A percentile compares a stretch with the other conserved stretches of the same genome.
phyloP scores from a whole-genome alignment of 306 rosid species.

The Cucurbita argyrosperma region DNA sequence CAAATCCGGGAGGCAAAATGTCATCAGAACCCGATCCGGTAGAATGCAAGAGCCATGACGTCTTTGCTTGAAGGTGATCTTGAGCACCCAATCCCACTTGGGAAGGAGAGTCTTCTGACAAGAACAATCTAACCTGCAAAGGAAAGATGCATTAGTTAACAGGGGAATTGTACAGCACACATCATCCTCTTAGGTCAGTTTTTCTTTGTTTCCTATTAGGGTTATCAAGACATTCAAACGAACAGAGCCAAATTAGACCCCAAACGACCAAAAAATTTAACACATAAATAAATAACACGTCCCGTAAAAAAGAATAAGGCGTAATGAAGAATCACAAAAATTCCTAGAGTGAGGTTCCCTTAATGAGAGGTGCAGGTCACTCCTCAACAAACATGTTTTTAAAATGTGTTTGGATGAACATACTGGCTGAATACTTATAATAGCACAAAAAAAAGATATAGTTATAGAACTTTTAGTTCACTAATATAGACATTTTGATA shows the following conservation, averaged over 20 bases:
- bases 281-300: neutral
- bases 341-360: neutral
- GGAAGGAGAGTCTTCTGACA: constrained; percentile 71
- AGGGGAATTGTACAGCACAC: neutral
- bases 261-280: neutral
- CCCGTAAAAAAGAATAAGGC: neutral
- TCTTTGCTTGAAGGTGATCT: constrained; percentile 83
- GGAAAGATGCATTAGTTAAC: neutral
- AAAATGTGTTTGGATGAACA: neutral
- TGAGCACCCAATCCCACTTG: constrained; percentile 69
- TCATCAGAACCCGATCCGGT: constrained; percentile 55
- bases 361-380: neutral
- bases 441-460: neutral
- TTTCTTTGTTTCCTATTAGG: neutral
- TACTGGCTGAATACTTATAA: neutral
- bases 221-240: neutral
- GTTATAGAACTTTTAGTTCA: neutral
- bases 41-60: constrained; percentile 42
- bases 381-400: neutral
- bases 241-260: neutral
- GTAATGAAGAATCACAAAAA: neutral
- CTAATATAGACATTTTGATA: neutral
- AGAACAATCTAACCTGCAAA: constrained; percentile 56
- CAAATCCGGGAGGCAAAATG: constrained; percentile 81
- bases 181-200: neutral